Percentiles rank a stretch among this genome's conserved stretches.
Conservation (phyloP, 202 grass and related monocot species). For the Zizania palustris region DNA sequence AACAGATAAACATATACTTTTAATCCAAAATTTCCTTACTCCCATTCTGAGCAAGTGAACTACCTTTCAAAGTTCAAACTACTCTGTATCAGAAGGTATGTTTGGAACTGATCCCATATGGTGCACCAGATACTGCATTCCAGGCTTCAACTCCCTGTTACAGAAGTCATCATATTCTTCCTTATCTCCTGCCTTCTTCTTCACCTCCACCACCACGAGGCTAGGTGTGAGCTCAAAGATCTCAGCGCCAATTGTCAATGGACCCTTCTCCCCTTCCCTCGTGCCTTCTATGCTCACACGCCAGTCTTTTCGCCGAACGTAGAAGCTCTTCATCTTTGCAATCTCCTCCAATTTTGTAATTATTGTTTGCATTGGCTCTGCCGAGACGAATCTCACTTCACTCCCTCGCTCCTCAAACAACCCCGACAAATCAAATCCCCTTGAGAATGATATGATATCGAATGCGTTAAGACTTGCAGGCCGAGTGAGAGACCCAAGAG, state of each 20-base stretch:
- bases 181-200: slow-evolving; percentile 82
- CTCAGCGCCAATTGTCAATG: slow-evolving; percentile 72
- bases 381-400: slow-evolving; percentile 75
- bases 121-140: slow-evolving; percentile 76
- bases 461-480: slow-evolving; percentile 95
- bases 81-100: slow-evolving; percentile 37
- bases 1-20: slow-evolving; percentile 30
- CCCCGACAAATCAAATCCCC: slow-evolving; percentile 84
- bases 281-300: slow-evolving; percentile 86
- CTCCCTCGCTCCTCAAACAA: slow-evolving; percentile 83
- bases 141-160: slow-evolving; percentile 81
- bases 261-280: slow-evolving; percentile 82
- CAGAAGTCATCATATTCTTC: slow-evolving; percentile 91
- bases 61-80: slow-evolving; percentile 43
- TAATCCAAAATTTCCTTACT: slow-evolving; percentile 32
- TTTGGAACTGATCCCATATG: slow-evolving; percentile 44
- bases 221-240: slow-evolving; percentile 87
- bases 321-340: slow-evolving; percentile 76
- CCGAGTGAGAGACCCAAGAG: slow-evolving; percentile 51
- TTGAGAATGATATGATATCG: slow-evolving; percentile 94
- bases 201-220: slow-evolving; percentile 88
- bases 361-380: slow-evolving; percentile 61
- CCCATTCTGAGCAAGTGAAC: slow-evolving; percentile 35
- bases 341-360: slow-evolving; percentile 86
- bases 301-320: slow-evolving; percentile 77